Conservation (phyloP, 108 stramenopile species). For the Fragilaria radians region DNA sequence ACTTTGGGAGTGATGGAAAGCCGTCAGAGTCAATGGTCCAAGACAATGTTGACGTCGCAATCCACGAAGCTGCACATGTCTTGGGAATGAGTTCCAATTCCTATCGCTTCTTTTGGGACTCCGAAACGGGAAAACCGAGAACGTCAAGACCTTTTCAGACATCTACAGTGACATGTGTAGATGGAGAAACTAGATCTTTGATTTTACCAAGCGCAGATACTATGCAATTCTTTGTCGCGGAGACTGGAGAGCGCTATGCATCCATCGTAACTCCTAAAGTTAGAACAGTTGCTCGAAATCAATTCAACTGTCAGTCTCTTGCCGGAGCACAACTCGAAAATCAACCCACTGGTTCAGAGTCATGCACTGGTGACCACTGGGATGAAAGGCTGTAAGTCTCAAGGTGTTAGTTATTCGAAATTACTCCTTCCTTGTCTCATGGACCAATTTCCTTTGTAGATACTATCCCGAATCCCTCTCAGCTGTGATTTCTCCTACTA, state of each 20-base stretch:
- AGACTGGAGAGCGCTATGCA: constrained; percentile 69
- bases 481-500: constrained; percentile 68
- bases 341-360: constrained; percentile 61
- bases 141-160: constrained; percentile 62
- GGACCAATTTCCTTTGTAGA: constrained; percentile 63
- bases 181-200: constrained; percentile 49
- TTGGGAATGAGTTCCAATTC: constrained; percentile 71
- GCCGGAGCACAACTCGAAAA: constrained; percentile 37
- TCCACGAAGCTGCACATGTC: constrained; percentile 69
- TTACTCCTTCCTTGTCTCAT: constrained; percentile 71
- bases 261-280: constrained; percentile 76
- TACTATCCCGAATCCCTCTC: constrained; percentile 62
- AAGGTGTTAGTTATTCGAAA: constrained; percentile 59
- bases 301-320: constrained; percentile 75
- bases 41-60: constrained; percentile 65
- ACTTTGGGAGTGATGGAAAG: constrained; percentile 52
- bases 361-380: constrained; percentile 50
- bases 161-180: constrained; percentile 66
- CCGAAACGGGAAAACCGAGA: constrained; percentile 53
- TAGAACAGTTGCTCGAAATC: constrained; percentile 67
- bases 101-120: constrained; percentile 77
- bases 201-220: constrained; percentile 65
- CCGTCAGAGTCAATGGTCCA: constrained; percentile 39
- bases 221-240: constrained; percentile 56
- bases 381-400: constrained; percentile 55